These are phyloP conservation scores for Coccomyxa sp. DNA, from an alignment of 139 green algal species.

Conservation along the genomic window DNA sequence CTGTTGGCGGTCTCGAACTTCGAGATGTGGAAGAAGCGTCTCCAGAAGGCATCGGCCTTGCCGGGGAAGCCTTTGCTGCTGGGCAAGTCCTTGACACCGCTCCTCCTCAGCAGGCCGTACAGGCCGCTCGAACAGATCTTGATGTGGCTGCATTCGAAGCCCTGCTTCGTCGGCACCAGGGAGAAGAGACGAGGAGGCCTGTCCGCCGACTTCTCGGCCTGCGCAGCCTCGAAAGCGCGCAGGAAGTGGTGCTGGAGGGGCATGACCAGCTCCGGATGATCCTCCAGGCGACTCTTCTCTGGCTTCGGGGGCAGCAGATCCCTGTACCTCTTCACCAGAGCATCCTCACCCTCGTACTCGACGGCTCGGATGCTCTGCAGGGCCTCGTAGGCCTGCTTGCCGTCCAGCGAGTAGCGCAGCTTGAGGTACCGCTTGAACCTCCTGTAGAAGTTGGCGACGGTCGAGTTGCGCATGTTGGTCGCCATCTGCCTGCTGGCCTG, in stretches of 20 bases:
- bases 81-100: background rate
- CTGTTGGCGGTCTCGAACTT: conserved; percentile 4
- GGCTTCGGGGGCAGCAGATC: background rate
- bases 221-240: background rate
- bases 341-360: background rate
- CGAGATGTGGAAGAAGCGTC: background rate
- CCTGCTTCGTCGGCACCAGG: conserved; percentile 1
- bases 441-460: background rate
- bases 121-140: conserved; percentile 1
- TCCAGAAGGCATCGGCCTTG: background rate
- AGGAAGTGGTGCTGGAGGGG: background rate
- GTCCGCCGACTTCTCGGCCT: background rate
- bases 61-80: background rate
- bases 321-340: conserved; percentile 3
- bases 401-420: background rate
- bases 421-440: background rate
- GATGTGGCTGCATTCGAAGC: conserved; percentile 5
- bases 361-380: background rate
- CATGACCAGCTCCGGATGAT: background rate
- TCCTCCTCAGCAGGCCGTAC: background rate
- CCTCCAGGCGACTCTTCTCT: background rate
- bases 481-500: conserved; percentile 4
- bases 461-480: conserved; percentile 1
- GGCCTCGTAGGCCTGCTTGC: background rate
- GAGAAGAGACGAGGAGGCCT: background rate